Conservation (phyloP, 2,329 filamentous ascomycete genomes). For the Clonostachys solani region DNA sequence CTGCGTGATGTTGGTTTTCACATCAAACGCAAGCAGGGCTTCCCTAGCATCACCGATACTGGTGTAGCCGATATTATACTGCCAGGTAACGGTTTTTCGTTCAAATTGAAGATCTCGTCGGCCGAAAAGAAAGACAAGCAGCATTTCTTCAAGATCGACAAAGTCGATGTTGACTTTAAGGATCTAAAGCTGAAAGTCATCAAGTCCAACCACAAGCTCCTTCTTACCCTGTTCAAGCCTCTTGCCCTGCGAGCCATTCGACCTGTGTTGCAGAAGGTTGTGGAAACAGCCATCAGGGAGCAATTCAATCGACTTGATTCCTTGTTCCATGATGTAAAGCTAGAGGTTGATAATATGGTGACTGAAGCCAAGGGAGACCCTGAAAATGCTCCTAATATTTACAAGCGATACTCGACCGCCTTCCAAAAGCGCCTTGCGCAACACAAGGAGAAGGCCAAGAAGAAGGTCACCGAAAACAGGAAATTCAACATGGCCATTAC, state of each 20-base stretch:
- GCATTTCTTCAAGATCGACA: conserved; percentile 93
- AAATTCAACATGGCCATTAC: conserved; percentile 55
- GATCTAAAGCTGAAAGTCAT: conserved; percentile 84
- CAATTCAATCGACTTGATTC: conserved; percentile 72
- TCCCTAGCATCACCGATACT: conserved; percentile 81
- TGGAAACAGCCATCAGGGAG: conserved; percentile 87
- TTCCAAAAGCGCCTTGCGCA: conserved; percentile 69
- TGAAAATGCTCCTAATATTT: conserved; percentile 75
- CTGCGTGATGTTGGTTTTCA: conserved; percentile 89
- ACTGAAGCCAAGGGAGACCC: conserved; percentile 56
- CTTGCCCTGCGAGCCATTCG: conserved; percentile 79
- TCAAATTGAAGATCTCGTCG: conserved; percentile 85
- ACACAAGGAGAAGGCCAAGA: conserved; percentile 69
- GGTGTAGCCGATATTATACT: conserved; percentile 88
- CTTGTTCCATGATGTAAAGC: conserved; percentile 71
- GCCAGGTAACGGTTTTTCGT: conserved; percentile 81
- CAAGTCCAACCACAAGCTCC: conserved; percentile 90
- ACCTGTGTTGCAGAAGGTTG: conserved; percentile 78
- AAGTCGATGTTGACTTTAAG: conserved; percentile 78
- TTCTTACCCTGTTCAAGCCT: conserved; percentile 85
- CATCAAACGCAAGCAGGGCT: conserved; percentile 90
- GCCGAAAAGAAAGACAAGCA: conserved; percentile 70
- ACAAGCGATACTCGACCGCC: conserved; percentile 76
- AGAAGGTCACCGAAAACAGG: conserved; percentile 57
- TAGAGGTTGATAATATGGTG: conserved; percentile 72